These are phyloP conservation scores for Metschnikowia colocasiae DNA, from an alignment of 805 yeast species.

Conservation along the genomic window DNA sequence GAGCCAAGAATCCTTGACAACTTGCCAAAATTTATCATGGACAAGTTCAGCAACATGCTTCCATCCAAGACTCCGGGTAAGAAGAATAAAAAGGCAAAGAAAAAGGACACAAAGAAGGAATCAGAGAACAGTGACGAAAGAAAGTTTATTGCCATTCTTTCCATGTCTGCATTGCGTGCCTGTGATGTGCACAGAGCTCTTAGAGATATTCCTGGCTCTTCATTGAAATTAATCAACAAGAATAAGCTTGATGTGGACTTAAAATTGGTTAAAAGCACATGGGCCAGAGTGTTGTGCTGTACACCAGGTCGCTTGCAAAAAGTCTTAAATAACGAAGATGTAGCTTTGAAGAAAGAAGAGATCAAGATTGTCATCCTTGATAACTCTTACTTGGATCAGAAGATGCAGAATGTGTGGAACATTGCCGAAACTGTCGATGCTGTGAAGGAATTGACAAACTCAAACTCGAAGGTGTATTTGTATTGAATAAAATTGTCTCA, in stretches of 20 bases:
- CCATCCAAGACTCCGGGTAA: conserved; percentile 29
- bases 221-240: conserved; percentile 71
- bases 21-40: conserved; percentile 50
- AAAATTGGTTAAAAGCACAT: conserved; percentile 39
- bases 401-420: conserved; percentile 61
- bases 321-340: conserved; percentile 43
- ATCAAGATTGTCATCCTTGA: conserved; percentile 58
- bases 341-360: conserved; percentile 38
- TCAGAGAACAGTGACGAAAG: conserved; percentile 24
- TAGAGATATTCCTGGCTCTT: conserved; percentile 45
- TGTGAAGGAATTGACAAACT: conserved; percentile 38
- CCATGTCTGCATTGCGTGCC: conserved; percentile 80
- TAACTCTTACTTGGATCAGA: conserved; percentile 56
- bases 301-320: conserved; percentile 60
- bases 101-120: conserved; percentile 25
- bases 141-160: conserved; percentile 49
- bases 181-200: conserved; percentile 77
- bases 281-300: conserved; percentile 52
- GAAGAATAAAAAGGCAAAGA: conserved; percentile 27
- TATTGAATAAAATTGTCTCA: conserved; percentile 28
- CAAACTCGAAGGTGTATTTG: conserved; percentile 49
- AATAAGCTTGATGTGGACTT: conserved; percentile 67
- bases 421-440: conserved; percentile 42
- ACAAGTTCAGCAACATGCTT: conserved; percentile 46
- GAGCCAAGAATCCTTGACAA: conserved; percentile 53